Conservation (phyloP, 169 alveolate genomes). For the Blepharisma undulans region DNA sequence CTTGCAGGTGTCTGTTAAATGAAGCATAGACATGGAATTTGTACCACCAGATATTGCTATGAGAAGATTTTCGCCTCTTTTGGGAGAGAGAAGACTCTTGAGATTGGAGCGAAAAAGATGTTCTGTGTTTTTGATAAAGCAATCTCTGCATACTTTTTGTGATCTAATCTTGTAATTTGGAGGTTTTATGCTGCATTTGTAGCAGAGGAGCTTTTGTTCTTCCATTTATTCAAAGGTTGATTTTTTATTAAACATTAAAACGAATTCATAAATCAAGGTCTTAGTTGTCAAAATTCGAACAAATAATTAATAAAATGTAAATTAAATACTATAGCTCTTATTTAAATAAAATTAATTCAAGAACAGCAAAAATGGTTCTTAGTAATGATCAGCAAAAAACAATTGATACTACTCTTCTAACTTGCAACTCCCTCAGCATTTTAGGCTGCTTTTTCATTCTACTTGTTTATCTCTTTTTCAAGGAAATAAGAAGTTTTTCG, state of each 20-base stretch:
- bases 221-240: not conserved
- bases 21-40: not conserved
- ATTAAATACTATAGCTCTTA: not conserved
- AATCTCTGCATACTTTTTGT: not conserved
- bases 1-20: conserved; percentile 24
- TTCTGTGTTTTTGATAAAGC: conserved; percentile 25
- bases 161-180: not conserved
- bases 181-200: not conserved
- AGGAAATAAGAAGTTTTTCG: not conserved
- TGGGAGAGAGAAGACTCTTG: not conserved
- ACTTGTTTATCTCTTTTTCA: conserved; percentile 3
- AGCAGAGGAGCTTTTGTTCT: not conserved
- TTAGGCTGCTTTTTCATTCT: conserved; percentile 35
- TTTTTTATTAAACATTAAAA: too few relatives aligned
- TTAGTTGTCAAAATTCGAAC: not conserved
- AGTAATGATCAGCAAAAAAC: not conserved
- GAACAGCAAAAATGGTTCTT: not conserved
- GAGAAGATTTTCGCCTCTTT: conserved; percentile 1
- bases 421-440: not conserved
- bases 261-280: not conserved
- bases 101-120: conserved; percentile 7
- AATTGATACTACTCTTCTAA: not conserved
- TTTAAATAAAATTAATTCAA: too few relatives aligned
- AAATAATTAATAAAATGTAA: too few relatives aligned
- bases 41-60: conserved; percentile 13